Conservation (phyloP, 805 yeast species). For the Pichia eremophila region DNA sequence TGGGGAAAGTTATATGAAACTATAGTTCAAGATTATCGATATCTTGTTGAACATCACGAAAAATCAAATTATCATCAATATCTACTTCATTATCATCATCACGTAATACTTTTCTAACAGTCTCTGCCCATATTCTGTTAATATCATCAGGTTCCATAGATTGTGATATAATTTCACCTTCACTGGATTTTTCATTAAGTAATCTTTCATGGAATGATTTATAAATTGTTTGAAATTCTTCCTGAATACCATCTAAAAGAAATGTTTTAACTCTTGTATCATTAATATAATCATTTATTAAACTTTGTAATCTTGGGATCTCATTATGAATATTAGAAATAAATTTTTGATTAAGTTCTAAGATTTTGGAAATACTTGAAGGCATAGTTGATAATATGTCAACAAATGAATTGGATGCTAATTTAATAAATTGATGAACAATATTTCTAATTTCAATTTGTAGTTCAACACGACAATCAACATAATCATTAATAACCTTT, state of each 20-base stretch:
- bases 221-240: constrained; percentile 29
- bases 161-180: background rate
- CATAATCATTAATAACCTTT: constrained; percentile 68
- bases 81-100: background rate
- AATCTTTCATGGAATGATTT: background rate
- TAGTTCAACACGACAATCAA: constrained; percentile 66
- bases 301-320: constrained; percentile 46
- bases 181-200: no score
- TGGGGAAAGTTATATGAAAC: no score
- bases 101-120: background rate
- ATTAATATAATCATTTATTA: constrained; percentile 44
- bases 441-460: constrained; percentile 62
- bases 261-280: constrained; percentile 45
- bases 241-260: constrained; percentile 58
- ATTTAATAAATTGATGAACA: constrained; percentile 60
- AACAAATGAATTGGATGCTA: constrained; percentile 40
- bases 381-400: background rate
- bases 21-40: background rate
- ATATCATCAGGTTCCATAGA: background rate
- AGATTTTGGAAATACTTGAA: background rate
- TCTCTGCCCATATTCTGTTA: background rate
- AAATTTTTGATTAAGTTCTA: constrained; percentile 22
- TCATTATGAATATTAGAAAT: constrained; percentile 41
- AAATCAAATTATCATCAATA: constrained; percentile 1
- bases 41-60: constrained; percentile 8